phyloP scores from a whole-genome alignment of 805 yeast species.

The Cyberlindnera samutprakarnensis region DNA sequence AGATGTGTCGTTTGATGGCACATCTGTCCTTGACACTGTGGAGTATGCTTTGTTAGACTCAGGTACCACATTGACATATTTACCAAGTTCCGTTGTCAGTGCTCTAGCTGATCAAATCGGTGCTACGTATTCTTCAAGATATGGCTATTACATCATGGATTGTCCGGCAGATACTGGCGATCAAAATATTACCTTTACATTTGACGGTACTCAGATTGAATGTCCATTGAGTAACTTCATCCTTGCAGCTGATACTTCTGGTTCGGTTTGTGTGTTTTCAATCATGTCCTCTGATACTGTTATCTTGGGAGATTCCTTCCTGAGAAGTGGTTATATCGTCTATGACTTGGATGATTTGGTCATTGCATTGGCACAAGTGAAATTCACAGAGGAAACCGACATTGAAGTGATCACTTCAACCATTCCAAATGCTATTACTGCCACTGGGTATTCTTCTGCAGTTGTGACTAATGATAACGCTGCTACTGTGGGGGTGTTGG shows the following conservation, averaged over 20 bases:
- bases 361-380: conserved; percentile 41
- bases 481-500: no score
- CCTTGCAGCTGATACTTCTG: conserved; percentile 16
- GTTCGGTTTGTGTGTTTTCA: conserved; percentile 37
- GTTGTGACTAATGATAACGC: conserved; percentile 9
- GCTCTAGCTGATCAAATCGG: conserved; percentile 31
- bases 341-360: conserved; percentile 42
- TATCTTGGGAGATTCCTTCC: conserved; percentile 46
- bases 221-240: conserved; percentile 38
- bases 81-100: conserved; percentile 32
- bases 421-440: conserved; percentile 47
- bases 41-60: conserved; percentile 35
- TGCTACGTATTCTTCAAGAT: conserved; percentile 32
- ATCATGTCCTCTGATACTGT: conserved; percentile 28
- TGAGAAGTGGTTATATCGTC: conserved; percentile 45
- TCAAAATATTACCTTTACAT: conserved; percentile 28
- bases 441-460: conserved; percentile 38
- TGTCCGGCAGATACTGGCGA: conserved; percentile 27
- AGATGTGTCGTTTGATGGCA: conserved; percentile 7
- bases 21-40: conserved; percentile 3
- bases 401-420: conserved; percentile 37
- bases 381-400: conserved; percentile 26
- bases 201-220: conserved; percentile 49
- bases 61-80: conserved; percentile 36
- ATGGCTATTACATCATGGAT: conserved; percentile 38